Evolutionary conservation across 2,329 filamentous ascomycete genomes (phyloP).

Genomic region (Penicillium sp.): DNA sequence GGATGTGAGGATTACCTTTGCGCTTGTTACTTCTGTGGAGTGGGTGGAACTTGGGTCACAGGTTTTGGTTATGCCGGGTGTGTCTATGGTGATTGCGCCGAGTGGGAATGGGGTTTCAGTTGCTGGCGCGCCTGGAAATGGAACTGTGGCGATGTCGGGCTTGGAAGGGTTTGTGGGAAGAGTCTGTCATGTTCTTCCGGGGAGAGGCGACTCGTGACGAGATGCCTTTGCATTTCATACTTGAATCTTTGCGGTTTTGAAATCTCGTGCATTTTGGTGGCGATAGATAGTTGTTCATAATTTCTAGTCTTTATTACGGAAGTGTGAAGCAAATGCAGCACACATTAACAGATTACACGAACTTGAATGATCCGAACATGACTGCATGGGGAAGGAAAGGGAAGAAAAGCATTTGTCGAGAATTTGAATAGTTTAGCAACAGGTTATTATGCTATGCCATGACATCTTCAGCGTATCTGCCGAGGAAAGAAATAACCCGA

Average conservation of each 20-base stretch:
- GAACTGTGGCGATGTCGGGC: slow-evolving; percentile 50
- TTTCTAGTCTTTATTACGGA: not conserved
- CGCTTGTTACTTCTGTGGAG: slow-evolving; percentile 57
- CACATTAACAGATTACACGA: not conserved
- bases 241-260: not conserved
- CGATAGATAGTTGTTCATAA: not conserved
- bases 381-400: not conserved
- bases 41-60: slow-evolving; percentile 57
- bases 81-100: slow-evolving; percentile 49
- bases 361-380: not conserved
- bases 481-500: slow-evolving; percentile 1
- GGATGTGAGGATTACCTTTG: slow-evolving; percentile 51
- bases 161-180: slow-evolving; percentile 61
- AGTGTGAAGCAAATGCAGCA: not conserved
- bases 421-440: not conserved
- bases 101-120: slow-evolving; percentile 42
- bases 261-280: too few species aligned
- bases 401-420: too few species aligned
- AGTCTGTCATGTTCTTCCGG: slow-evolving; percentile 34
- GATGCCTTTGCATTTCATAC: not conserved
- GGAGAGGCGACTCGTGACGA: slow-evolving; percentile 5
- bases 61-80: slow-evolving; percentile 59
- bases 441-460: not conserved
- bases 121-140: slow-evolving; percentile 50
- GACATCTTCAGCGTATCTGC: not conserved